These are phyloP conservation scores for Parietichytrium sp. DNA, from an alignment of 108 stramenopile species.

Conservation along the genomic window DNA sequence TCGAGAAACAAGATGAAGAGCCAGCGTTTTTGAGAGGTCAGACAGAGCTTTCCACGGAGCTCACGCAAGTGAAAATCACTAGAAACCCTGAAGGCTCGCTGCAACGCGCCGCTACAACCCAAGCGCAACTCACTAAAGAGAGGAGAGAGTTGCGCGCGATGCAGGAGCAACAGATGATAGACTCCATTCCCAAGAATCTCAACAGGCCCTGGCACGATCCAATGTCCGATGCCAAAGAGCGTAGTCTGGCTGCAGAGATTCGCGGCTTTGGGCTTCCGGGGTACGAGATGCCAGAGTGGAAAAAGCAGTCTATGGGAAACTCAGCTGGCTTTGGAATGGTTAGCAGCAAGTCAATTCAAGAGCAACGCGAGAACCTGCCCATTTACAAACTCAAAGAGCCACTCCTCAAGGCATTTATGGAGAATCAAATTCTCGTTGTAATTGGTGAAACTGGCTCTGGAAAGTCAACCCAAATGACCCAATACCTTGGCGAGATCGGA, in stretches of 20 bases:
- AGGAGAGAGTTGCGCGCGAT: slow-evolving; percentile 90
- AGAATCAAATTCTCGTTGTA: slow-evolving; percentile 84
- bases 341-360: slow-evolving; percentile 83
- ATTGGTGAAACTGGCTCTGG: slow-evolving; percentile 95
- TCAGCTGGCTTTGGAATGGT: slow-evolving; percentile 87
- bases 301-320: slow-evolving; percentile 89
- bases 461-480: slow-evolving; percentile 98
- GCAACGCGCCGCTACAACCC: slow-evolving; percentile 93
- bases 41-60: slow-evolving; percentile 71
- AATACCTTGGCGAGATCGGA: slow-evolving; percentile 93
- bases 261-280: slow-evolving; percentile 84
- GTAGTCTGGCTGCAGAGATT: slow-evolving; percentile 94
- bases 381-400: slow-evolving; percentile 79
- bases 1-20: slow-evolving; percentile 87
- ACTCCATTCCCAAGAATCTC: slow-evolving; percentile 95
- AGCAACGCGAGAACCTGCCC: slow-evolving; percentile 90
- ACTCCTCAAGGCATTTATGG: slow-evolving; percentile 71
- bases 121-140: slow-evolving; percentile 86
- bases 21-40: slow-evolving; percentile 94
- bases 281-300: slow-evolving; percentile 93
- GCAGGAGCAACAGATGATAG: slow-evolving; percentile 91
- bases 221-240: slow-evolving; percentile 88
- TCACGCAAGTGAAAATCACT: slow-evolving; percentile 84
- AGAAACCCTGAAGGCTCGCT: slow-evolving; percentile 96
- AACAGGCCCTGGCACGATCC: slow-evolving; percentile 98